Conservation (phyloP, 768 basidiomycete species). For the Amanita exitialis region DNA sequence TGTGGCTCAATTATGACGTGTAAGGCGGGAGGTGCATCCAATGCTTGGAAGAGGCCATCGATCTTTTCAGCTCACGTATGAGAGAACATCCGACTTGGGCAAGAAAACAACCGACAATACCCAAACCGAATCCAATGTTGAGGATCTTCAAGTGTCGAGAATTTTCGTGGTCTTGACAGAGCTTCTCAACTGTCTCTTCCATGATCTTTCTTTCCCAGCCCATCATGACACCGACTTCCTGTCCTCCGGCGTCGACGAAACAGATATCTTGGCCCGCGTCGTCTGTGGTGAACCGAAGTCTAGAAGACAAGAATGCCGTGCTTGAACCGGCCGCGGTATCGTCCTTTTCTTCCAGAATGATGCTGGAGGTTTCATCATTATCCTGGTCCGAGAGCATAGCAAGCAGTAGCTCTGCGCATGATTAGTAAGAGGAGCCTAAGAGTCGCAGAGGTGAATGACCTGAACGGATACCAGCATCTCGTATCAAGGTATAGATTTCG, state of each 20-base stretch:
- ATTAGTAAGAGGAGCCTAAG: no score
- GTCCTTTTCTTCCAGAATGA: slow-evolving; percentile 42
- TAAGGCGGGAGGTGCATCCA: slow-evolving; percentile 44
- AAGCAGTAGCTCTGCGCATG: slow-evolving; percentile 56
- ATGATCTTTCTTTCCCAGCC: slow-evolving; percentile 92
- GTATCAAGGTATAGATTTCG: slow-evolving; percentile 64
- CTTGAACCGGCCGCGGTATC: slow-evolving; percentile 50
- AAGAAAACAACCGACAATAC: slow-evolving; percentile 51
- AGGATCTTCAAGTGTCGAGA: slow-evolving; percentile 51
- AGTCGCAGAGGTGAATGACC: slow-evolving; percentile 35
- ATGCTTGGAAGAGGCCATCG: slow-evolving; percentile 68
- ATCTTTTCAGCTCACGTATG: slow-evolving; percentile 40
- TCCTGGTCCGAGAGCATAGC: slow-evolving; percentile 44
- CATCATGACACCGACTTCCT: slow-evolving; percentile 99
- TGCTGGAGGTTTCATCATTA: slow-evolving; percentile 18
- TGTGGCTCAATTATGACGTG: slow-evolving; percentile 96
- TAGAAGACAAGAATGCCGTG: slow-evolving; percentile 61
- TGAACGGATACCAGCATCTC: slow-evolving; percentile 88
- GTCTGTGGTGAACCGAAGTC: slow-evolving; percentile 60
- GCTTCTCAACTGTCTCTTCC: slow-evolving; percentile 61
- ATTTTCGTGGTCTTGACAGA: slow-evolving; percentile 47
- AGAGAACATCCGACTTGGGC: neutral
- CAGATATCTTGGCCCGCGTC: slow-evolving; percentile 77
- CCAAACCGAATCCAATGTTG: slow-evolving; percentile 92
- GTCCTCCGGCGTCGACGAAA: slow-evolving; percentile 48